Base-by-base conservation (phyloP, 2,329 filamentous ascomycete genomes). In the Aureobasidium sp. region DNA sequence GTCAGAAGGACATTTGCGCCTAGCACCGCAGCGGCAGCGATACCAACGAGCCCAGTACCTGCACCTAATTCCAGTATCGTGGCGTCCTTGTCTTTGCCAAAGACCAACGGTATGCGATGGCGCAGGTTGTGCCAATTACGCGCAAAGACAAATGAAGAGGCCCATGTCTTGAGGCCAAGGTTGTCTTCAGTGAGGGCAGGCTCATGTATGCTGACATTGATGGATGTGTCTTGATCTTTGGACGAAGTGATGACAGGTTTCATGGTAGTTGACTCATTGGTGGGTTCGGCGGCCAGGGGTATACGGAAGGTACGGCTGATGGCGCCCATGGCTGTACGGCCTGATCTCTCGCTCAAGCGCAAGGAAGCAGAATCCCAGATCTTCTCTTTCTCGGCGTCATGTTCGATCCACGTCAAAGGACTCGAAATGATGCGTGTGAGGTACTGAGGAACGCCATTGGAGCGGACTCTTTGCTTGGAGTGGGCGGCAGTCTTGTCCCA, bases 111-210 rank as follows among this genome's bases (percentile, higher is more conserved):
- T 17, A 55, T 41, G 14, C 56, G 54, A 17, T 56, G 37, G 17
- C 41, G 58, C 16, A 77, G 64, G 3, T 56, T 57, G 42, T 64
- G 63, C 22, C 97, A 78, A 21, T 86, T 81, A 60, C 81, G 85
- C 0, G 91, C 86, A 4, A 97, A 81, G 2, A 94, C 78, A 64
- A 90, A 94, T 0, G 90, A 91, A 0, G 90, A 91, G 0, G 87
- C 88, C 93, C 93, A 97, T 0, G 93, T 98, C 69, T 98, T 97
- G 67, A 94, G 78, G 1, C 93, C 93, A 16, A 97, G 75, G 55
- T 88, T 86, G 68, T 96, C 91, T 6, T 86, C 86, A 0, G 88
- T 95, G 53, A 97, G 74, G 1, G 90, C 84, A 1, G 93, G 93
- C 66, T 98, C 93, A 54, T 88, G 79, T 34, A 98, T 81, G 30